These are phyloP conservation scores for Effrenium voratum DNA, from an alignment of 73 alveolate species.

Conservation along the genomic window DNA sequence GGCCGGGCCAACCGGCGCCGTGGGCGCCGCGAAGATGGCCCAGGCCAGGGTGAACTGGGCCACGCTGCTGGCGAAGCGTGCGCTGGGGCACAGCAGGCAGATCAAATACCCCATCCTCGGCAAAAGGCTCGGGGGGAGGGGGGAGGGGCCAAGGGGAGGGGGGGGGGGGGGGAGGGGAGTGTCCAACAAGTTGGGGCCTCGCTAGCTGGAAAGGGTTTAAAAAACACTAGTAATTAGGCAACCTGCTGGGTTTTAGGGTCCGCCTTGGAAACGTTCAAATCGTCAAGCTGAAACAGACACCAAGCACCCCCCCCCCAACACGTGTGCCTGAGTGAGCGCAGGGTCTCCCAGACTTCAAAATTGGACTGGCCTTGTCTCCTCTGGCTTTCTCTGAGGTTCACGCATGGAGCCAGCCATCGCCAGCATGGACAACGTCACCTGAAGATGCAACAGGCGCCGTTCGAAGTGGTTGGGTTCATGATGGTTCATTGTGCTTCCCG, in stretches of 20 bases:
- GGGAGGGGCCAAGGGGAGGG: too few species aligned
- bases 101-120: constrained; percentile 65
- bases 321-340: too few species aligned
- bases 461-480: background rate
- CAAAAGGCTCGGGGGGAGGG: background rate
- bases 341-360: too few species aligned
- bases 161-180: background rate
- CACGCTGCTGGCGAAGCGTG: constrained; percentile 67
- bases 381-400: too few species aligned
- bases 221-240: too few species aligned
- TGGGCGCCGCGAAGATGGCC: constrained; percentile 46
- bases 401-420: constrained; percentile 32
- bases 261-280: too few species aligned
- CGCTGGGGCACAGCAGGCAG: constrained; percentile 75
- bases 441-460: background rate
- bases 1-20: constrained; percentile 46
- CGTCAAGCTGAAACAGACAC: too few species aligned
- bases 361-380: too few species aligned
- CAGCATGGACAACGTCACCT: constrained; percentile 1
- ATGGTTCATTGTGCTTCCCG: background rate
- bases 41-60: constrained; percentile 56
- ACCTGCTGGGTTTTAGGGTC: too few species aligned
- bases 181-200: background rate
- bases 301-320: too few species aligned
- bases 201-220: too few species aligned